Conservation (phyloP, 2,329 filamentous ascomycete genomes). For the Cytospora mali region DNA sequence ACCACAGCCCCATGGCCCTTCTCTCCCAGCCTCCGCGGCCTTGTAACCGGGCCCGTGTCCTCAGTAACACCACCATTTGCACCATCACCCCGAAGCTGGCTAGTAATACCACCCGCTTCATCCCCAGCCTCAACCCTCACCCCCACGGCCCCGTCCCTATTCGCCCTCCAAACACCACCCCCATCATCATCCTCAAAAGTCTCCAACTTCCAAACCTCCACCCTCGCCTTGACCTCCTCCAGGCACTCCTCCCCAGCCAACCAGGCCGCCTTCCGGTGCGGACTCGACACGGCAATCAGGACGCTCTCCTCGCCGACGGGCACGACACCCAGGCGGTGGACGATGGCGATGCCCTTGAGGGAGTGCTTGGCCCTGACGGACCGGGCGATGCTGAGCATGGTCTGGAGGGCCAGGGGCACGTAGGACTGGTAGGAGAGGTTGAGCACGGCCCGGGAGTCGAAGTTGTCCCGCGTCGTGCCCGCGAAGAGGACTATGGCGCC, state of each 20-base stretch:
- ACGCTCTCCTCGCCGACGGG: slow-evolving; percentile 94
- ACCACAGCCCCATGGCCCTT: slow-evolving; percentile 26
- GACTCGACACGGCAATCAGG: slow-evolving; percentile 80
- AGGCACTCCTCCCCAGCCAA: slow-evolving; percentile 84
- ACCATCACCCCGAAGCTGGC: slow-evolving; percentile 5
- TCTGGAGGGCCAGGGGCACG: slow-evolving; percentile 67
- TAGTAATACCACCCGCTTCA: background rate
- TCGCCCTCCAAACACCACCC: slow-evolving; percentile 84
- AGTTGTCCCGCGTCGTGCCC: slow-evolving; percentile 77
- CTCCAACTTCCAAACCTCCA: slow-evolving; percentile 96
- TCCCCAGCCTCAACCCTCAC: slow-evolving; percentile 41
- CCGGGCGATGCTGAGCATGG: slow-evolving; percentile 66
- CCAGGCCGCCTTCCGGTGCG: slow-evolving; percentile 86
- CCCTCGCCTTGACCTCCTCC: slow-evolving; percentile 80
- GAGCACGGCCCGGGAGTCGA: slow-evolving; percentile 70
- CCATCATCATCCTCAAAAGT: slow-evolving; percentile 78
- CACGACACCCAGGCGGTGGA: slow-evolving; percentile 83
- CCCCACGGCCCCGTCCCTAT: slow-evolving; percentile 71
- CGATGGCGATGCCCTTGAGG: slow-evolving; percentile 74
- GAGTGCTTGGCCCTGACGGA: slow-evolving; percentile 61
- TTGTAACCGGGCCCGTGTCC: slow-evolving; percentile 15
- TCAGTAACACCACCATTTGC: background rate
- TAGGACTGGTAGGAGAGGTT: slow-evolving; percentile 79
- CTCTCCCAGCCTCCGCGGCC: slow-evolving; percentile 19
- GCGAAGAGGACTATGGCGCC: slow-evolving; percentile 78